Conservation (phyloP, 805 yeast species). For the Nematodospora valgi region DNA sequence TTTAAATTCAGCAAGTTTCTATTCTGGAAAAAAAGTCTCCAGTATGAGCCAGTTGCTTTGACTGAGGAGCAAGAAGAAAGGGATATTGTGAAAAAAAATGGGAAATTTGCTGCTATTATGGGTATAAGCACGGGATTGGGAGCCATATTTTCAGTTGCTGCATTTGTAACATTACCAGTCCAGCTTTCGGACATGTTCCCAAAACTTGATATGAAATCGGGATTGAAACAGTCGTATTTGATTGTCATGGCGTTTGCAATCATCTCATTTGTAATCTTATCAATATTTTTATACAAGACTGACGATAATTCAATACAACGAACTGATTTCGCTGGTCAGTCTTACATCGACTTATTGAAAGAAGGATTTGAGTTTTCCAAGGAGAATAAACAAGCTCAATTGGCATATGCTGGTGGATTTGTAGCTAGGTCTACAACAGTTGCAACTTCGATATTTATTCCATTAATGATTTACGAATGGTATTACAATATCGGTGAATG, state of each 20-base stretch:
- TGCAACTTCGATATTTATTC: slow-evolving; percentile 56
- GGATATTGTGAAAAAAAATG: slow-evolving; percentile 28
- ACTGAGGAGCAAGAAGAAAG: slow-evolving; percentile 7
- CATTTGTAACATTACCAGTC: slow-evolving; percentile 56
- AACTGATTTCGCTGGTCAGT: slow-evolving; percentile 8
- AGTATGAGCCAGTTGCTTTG: slow-evolving; percentile 4
- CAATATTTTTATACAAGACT: slow-evolving; percentile 39
- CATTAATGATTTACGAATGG: slow-evolving; percentile 57
- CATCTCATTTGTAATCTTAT: slow-evolving; percentile 34
- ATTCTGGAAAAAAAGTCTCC: slow-evolving; percentile 19
- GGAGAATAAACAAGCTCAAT: slow-evolving; percentile 43
- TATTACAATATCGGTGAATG: slow-evolving; percentile 53
- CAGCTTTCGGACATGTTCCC: slow-evolving; percentile 40
- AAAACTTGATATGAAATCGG: slow-evolving; percentile 29
- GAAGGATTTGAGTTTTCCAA: slow-evolving; percentile 48
- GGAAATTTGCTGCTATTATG: slow-evolving; percentile 56
- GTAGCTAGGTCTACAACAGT: slow-evolving; percentile 65
- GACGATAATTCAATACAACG: slow-evolving; percentile 19
- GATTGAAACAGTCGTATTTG: slow-evolving; percentile 47
- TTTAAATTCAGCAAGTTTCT: slow-evolving; percentile 27
- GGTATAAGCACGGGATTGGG: slow-evolving; percentile 66
- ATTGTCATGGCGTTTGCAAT: slow-evolving; percentile 45
- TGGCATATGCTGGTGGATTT: slow-evolving; percentile 60
- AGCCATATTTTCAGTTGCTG: slow-evolving; percentile 58
- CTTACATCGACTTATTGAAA: slow-evolving; percentile 40